These are phyloP conservation scores for Fusarium nematophilum DNA, from an alignment of 2,329 filamentous ascomycete species.

Conservation along the genomic window DNA sequence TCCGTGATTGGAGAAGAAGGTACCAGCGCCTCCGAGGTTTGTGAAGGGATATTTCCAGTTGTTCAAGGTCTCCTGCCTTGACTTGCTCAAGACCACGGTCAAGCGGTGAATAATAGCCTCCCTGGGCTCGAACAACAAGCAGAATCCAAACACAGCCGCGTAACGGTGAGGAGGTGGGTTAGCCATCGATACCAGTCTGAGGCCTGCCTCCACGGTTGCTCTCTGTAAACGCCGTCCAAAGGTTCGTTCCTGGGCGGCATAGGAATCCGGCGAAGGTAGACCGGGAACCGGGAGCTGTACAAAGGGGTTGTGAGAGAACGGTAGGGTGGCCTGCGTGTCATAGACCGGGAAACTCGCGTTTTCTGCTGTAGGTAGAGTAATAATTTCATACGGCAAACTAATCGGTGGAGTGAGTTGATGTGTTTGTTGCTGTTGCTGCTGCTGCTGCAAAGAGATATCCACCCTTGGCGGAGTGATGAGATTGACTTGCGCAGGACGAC, in stretches of 20 bases:
- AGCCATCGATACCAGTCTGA: conserved; percentile 64
- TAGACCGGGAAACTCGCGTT: conserved; percentile 66
- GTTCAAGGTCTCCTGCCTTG: conserved; percentile 60
- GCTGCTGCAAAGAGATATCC: conserved; percentile 23
- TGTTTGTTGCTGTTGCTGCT: conserved; percentile 14
- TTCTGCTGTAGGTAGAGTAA: conserved; percentile 62
- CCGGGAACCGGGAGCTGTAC: conserved; percentile 46
- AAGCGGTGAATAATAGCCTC: conserved; percentile 60
- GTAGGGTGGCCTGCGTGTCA: conserved; percentile 26
- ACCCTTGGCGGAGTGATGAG: conserved; percentile 21
- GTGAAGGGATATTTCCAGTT: conserved; percentile 71
- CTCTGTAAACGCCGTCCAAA: conserved; percentile 80
- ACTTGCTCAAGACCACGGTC: conserved; percentile 46
- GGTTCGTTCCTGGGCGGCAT: conserved; percentile 71
- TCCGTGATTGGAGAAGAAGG: conserved; percentile 62
- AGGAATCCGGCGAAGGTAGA: conserved; percentile 62
- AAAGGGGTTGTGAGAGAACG: conserved; percentile 30
- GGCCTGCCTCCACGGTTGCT: conserved; percentile 70
- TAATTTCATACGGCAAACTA: conserved; percentile 57
- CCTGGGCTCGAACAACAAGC: conserved; percentile 68
- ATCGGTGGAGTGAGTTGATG: conserved; percentile 28
- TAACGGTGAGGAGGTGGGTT: conserved; percentile 61
- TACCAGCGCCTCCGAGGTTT: conserved; percentile 75
- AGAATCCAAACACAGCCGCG: conserved; percentile 75
- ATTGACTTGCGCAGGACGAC: conserved; percentile 4